Evolutionary conservation across 2,329 filamentous ascomycete species (phyloP).

Genomic region (Xylariaceae sp.): DNA sequence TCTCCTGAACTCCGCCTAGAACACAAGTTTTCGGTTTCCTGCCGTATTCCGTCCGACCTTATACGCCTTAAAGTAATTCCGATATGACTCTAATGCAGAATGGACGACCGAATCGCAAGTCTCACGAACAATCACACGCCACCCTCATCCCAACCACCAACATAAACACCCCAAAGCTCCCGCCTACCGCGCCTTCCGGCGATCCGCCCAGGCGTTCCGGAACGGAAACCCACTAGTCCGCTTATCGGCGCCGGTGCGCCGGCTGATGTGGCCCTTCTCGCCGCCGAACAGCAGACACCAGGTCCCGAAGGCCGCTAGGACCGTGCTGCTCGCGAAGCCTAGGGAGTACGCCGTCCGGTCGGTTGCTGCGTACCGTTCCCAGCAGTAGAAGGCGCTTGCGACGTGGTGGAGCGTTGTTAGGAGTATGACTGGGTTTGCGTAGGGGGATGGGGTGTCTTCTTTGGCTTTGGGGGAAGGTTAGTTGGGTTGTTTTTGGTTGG

Average conservation of each 20-base stretch:
- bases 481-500: not conserved
- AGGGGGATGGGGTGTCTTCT: conserved; percentile 48
- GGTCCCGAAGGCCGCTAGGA: conserved; percentile 57
- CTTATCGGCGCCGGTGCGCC: conserved; percentile 40
- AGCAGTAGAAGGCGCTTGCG: conserved; percentile 60
- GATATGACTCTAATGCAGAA: not conserved
- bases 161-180: not conserved
- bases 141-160: not conserved
- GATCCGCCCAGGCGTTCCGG: conserved; percentile 34
- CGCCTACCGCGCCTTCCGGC: conserved; percentile 28
- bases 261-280: conserved; percentile 35
- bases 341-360: conserved; percentile 56
- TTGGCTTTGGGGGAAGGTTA: conserved; percentile 13
- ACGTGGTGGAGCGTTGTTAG: conserved; percentile 65
- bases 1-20: not conserved
- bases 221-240: conserved; percentile 41
- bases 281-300: conserved; percentile 52
- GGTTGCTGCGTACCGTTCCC: conserved; percentile 59
- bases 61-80: not conserved
- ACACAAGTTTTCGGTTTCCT: not conserved
- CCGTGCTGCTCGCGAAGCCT: conserved; percentile 53
- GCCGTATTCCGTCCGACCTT: not conserved
- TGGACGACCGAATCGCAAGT: no score
- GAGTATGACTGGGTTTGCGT: conserved; percentile 61
- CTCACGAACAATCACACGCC: not conserved